A percentile compares a stretch with the other conserved stretches of the same genome.
phyloP scores from a whole-genome alignment of 345 rosid species.

The Heritiera fomes region DNA sequence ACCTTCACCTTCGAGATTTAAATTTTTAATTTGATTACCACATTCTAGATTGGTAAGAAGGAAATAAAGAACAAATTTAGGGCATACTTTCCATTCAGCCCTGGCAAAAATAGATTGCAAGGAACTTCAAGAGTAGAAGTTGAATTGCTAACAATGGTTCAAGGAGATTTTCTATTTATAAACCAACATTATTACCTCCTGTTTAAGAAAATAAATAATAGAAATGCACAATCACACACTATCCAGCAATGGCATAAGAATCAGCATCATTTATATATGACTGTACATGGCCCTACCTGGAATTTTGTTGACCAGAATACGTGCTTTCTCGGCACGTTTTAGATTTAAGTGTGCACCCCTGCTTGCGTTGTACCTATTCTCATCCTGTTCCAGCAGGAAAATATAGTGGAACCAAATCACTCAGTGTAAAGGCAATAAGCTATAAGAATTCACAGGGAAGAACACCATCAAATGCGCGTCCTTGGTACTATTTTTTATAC shows the following conservation, averaged over 20 bases:
- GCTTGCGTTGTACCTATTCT: conserved; percentile 93
- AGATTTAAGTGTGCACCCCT: conserved; percentile 98
- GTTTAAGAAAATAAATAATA: background rate
- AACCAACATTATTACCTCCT: background rate
- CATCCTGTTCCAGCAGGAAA: conserved; percentile 64
- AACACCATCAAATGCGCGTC: conserved; percentile 4
- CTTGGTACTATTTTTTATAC: background rate
- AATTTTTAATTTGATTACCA: background rate
- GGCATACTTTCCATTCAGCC: background rate
- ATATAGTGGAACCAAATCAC: conserved; percentile 3
- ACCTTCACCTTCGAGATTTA: background rate
- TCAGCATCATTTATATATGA: background rate
- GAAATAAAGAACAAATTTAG: background rate
- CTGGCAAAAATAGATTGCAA: background rate
- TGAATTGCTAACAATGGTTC: background rate
- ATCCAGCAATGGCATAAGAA: background rate
- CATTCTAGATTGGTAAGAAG: background rate
- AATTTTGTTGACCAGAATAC: conserved; percentile 91
- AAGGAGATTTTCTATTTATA: background rate
- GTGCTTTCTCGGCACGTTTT: conserved; percentile 97
- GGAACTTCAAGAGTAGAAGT: background rate
- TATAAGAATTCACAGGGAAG: background rate
- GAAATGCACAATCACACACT: background rate
- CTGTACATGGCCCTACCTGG: conserved; percentile 58
- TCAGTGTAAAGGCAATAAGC: background rate